Evolutionary conservation across 2,329 filamentous ascomycete genomes (phyloP).

Genomic region (Thielaviopsis musarum): DNA sequence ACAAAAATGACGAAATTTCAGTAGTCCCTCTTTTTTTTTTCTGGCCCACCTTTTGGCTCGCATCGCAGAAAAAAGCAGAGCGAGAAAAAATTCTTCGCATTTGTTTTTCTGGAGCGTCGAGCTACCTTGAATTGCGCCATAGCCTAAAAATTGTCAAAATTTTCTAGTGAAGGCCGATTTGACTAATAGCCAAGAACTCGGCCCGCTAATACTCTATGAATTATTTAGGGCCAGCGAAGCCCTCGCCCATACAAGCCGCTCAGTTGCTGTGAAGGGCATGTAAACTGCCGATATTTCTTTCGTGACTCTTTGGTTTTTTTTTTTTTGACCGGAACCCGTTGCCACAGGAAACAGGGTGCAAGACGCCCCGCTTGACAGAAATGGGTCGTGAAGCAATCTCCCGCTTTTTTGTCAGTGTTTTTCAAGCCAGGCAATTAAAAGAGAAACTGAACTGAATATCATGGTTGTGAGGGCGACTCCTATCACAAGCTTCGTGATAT

Average conservation of each 20-base stretch:
- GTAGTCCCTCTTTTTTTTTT: background rate
- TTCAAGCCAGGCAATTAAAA: background rate
- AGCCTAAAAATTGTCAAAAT: background rate
- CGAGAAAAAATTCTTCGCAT: too few species aligned
- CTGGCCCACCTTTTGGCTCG: background rate
- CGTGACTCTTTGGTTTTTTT: background rate
- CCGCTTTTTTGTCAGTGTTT: background rate
- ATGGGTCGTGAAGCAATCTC: background rate
- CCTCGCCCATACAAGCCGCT: background rate
- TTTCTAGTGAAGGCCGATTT: background rate
- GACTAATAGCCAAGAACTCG: background rate
- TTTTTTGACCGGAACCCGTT: background rate
- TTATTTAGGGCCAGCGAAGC: background rate
- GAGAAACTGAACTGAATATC: background rate
- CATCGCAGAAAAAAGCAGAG: too few species aligned
- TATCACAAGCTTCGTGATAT: background rate
- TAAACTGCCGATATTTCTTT: background rate
- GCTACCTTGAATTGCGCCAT: background rate
- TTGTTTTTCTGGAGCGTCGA: too few species aligned
- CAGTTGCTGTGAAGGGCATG: background rate
- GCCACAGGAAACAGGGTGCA: background rate
- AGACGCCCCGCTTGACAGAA: background rate
- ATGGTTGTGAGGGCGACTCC: too few species aligned
- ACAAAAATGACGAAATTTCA: slow-evolving; percentile 1
- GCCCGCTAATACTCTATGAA: background rate